Conservation (phyloP, 768 basidiomycete species). For the Tulasnella calospora region DNA sequence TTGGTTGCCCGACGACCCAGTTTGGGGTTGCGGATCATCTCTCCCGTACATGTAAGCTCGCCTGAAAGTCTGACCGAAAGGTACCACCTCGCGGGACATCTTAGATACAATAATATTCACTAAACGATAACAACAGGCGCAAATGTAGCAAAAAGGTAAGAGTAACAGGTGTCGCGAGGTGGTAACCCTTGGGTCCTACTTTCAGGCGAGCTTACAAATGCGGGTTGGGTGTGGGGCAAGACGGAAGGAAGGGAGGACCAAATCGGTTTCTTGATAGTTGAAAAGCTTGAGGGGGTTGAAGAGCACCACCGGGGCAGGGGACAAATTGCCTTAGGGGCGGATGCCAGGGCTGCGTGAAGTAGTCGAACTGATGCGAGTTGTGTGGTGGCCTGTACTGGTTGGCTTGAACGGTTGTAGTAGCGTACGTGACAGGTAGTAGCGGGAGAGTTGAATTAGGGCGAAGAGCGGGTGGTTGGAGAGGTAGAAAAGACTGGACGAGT, state of each 20-base stretch:
- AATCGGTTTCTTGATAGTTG: not conserved
- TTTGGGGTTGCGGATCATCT: not conserved
- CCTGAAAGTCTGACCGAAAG: not conserved
- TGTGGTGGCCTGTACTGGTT: not conserved
- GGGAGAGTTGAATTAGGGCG: not conserved
- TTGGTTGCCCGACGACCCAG: not conserved
- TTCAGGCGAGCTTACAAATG: constrained; percentile 8
- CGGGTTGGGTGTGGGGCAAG: not conserved
- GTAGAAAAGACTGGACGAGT: not conserved
- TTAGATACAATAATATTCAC: not conserved
- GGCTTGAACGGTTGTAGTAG: not conserved
- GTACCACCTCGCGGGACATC: not conserved
- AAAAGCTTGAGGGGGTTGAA: not conserved
- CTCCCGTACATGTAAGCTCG: not conserved
- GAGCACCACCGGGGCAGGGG: not conserved
- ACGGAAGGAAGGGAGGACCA: not conserved
- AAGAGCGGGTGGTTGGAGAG: not conserved
- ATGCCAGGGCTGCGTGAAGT: not conserved
- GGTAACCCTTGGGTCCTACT: not conserved
- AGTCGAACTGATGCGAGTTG: no score
- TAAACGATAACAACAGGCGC: not conserved
- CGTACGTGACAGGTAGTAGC: not conserved
- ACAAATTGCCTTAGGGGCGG: not conserved
- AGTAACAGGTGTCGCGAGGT: not conserved
- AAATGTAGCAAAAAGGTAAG: not conserved